Base-by-base conservation (phyloP, 108 stramenopile genomes). In the Fragilaria radians region DNA sequence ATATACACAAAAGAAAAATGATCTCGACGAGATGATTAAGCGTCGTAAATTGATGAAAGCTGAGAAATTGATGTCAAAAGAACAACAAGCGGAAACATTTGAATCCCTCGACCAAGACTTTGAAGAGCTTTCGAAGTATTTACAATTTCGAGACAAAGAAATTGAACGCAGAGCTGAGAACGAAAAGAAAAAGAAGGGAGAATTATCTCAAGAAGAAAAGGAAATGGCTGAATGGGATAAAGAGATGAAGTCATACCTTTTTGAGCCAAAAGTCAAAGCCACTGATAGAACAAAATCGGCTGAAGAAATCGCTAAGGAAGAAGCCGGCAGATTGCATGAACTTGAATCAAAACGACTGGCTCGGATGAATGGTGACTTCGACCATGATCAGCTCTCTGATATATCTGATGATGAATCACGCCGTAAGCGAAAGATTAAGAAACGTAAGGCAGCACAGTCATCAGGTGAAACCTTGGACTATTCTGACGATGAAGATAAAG, bases 231-330 rank as follows among this genome's bases (percentile, higher is more conserved):
- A 78, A 57, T 93, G 86, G 87, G 70, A 86, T 58, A 68, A 65
- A 54, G 82, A 87, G 61, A 79, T 86, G 76, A 87, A 85, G 65
- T 45, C 53, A 32, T 89, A 93, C 61, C 71, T 90, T 56, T 85
- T 85, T 57, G 85, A 89, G 64, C 53, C 66, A 28, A 85, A 83
- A 54, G 78, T 80, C 23, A 80, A 86, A 34, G 95, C 97, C 5
- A 91, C 90, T 2, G 95, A 96, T 60, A 83, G 97, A 26, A 94
- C 95, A 1, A 94, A 96, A 79, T 96, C 95, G 14, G 76, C 85
- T 17, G 95, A 98, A 69, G 97, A 98, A 61, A 79, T 95, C 25
- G 95, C 94, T 63, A 87, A 89, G 70, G 93, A 87, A 67, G 92
- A 95, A 72, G 86, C 87, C 18, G 89, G 94, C 22, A 65, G 77